phyloP scores from a whole-genome alignment of 495 filamentous ascomycete genomes.

The Paragyromitra xinjiangensis region DNA sequence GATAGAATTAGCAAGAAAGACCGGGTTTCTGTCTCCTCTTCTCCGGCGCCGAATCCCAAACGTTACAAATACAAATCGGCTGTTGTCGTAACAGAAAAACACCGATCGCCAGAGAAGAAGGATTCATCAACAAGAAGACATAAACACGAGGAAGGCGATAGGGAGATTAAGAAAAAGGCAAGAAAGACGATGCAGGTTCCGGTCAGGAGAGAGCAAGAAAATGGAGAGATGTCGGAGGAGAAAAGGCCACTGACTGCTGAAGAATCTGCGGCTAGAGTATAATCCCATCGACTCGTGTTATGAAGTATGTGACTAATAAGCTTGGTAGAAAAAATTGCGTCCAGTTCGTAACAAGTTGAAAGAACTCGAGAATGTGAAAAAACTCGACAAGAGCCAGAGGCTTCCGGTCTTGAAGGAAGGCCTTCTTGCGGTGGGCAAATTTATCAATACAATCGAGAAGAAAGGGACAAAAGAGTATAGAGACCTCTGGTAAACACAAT shows the following conservation, averaged over 20 bases:
- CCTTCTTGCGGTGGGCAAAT: conserved; percentile 64
- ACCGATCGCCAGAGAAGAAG: conserved; percentile 61
- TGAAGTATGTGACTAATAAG: conserved; percentile 33
- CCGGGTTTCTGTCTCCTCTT: conserved; percentile 66
- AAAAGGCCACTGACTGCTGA: conserved; percentile 57
- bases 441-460: conserved; percentile 60
- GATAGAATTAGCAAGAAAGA: conserved; percentile 60
- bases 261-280: conserved; percentile 47
- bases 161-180: conserved; percentile 60
- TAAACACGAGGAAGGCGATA: conserved; percentile 51
- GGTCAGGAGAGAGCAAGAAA: conserved; percentile 40
- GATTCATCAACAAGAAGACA: conserved; percentile 26
- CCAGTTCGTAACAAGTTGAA: conserved; percentile 70
- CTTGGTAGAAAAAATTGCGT: conserved; percentile 65
- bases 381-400: conserved; percentile 68
- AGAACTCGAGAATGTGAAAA: conserved; percentile 70
- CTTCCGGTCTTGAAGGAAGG: conserved; percentile 65
- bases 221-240: conserved; percentile 53
- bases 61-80: conserved; percentile 59
- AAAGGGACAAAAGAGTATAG: conserved; percentile 54
- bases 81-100: conserved; percentile 61
- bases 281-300: neutral
- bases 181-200: conserved; percentile 21
- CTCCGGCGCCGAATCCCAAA: conserved; percentile 65
- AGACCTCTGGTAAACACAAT: conserved; percentile 55